phyloP scores from a whole-genome alignment of 495 filamentous ascomycete genomes.

The Evernia prunastri region DNA sequence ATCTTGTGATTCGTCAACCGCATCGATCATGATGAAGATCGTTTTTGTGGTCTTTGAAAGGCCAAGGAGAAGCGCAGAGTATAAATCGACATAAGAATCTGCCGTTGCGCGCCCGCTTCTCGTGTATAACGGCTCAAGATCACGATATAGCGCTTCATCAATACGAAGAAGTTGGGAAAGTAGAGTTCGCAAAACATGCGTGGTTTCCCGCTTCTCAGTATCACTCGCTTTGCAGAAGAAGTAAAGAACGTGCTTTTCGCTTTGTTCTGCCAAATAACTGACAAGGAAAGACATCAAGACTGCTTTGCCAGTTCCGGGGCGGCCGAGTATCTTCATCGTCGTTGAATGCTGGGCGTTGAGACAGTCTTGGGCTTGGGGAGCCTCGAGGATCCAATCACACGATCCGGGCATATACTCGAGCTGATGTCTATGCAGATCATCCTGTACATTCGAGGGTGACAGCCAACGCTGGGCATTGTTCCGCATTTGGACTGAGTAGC shows the following conservation, averaged over 20 bases:
- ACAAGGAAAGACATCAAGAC: conserved; percentile 27
- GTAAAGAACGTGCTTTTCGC: conserved; percentile 21
- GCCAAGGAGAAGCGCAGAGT: conserved; percentile 19
- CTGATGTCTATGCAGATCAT: conserved; percentile 27
- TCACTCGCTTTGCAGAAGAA: conserved; percentile 32
- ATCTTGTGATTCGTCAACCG: conserved; percentile 29
- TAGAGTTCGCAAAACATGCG: conserved; percentile 25
- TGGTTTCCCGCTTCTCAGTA: conserved; percentile 23
- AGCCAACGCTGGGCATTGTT: conserved; percentile 24
- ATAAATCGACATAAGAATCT: conserved; percentile 25
- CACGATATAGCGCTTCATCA: conserved; percentile 25
- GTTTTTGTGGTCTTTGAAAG: conserved; percentile 8
- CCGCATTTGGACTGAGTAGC: conserved; percentile 11
- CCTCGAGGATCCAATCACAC: conserved; percentile 24
- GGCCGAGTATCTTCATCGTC: conserved; percentile 24
- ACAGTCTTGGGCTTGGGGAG: conserved; percentile 19
- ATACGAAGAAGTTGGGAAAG: conserved; percentile 25
- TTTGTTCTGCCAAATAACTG: conserved; percentile 14
- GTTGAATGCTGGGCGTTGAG: conserved; percentile 7
- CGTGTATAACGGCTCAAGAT: conserved; percentile 24
- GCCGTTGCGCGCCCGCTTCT: conserved; percentile 27
- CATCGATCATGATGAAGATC: conserved; percentile 28
- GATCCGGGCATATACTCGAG: conserved; percentile 26
- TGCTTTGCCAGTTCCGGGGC: conserved; percentile 29
- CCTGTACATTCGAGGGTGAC: conserved; percentile 28